A percentile compares a stretch with the other conserved stretches of the same genome.
These are phyloP conservation scores for Croton setiger DNA, from an alignment of 441 rosid genomes.

Conservation along the genomic window DNA sequence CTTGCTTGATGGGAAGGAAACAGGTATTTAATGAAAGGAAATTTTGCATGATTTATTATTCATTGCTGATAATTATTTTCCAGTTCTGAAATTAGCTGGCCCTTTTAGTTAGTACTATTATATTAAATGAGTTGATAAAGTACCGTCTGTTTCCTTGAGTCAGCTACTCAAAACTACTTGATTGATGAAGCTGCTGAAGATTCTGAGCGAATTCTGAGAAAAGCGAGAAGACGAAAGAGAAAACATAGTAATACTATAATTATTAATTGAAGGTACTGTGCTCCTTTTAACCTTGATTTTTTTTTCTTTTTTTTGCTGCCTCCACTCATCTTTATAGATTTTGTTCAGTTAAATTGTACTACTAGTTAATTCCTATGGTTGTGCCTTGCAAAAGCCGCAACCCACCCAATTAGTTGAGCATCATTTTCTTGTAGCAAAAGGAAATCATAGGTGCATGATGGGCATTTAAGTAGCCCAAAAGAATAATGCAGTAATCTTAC, in stretches of 20 bases:
- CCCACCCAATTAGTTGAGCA: not conserved
- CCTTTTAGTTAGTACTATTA: not conserved
- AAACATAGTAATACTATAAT: slow-evolving; percentile 51
- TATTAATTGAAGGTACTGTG: slow-evolving; percentile 54
- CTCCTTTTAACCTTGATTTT: not conserved
- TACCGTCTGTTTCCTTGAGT: slow-evolving; percentile 10
- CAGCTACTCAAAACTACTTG: slow-evolving; percentile 34
- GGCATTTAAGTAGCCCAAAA: not conserved
- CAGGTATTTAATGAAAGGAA: slow-evolving; percentile 37
- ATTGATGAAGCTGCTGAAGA: slow-evolving; percentile 57
- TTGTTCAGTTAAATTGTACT: not conserved
- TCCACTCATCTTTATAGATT: not conserved
- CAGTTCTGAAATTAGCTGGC: not conserved
- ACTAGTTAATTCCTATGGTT: not conserved
- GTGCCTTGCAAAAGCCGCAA: not conserved
- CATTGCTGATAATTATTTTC: not conserved
- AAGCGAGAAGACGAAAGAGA: slow-evolving; percentile 77
- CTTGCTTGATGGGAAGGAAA: slow-evolving; percentile 53
- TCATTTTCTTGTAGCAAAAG: not conserved
- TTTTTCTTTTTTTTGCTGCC: not conserved
- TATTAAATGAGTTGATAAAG: not conserved
- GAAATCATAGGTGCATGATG: not conserved
- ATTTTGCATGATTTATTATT: not conserved
- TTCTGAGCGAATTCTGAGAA: slow-evolving; percentile 58
- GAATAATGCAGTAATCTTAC: not conserved